A percentile compares a stretch with the other conserved stretches of the same genome.
phyloP scores from a whole-genome alignment of 164 flowering plant genomes.

The Houttuynia cordata region DNA sequence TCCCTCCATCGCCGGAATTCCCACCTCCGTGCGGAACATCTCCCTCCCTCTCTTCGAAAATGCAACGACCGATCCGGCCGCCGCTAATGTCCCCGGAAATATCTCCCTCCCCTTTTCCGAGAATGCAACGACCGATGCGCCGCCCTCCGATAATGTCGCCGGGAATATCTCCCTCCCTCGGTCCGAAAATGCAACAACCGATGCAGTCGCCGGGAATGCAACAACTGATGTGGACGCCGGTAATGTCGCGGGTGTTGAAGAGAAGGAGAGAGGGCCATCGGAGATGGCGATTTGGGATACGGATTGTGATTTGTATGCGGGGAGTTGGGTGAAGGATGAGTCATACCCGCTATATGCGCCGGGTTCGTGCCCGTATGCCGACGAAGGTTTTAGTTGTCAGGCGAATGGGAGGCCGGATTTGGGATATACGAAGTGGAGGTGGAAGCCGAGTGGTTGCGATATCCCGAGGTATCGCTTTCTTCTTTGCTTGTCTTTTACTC shows the following conservation, averaged over 20 bases:
- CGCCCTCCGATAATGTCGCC: too few species aligned
- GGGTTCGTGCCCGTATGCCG: constrained; percentile 65
- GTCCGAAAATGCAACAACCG: too few species aligned
- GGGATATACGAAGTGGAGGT: constrained; percentile 65
- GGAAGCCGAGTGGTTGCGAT: constrained; percentile 81
- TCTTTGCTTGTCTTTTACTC: not conserved
- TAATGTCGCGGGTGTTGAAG: too few species aligned
- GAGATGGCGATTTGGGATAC: constrained; percentile 7
- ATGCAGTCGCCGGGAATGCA: too few species aligned
- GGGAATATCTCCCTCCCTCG: too few species aligned
- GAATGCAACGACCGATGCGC: too few species aligned
- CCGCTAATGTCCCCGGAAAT: not conserved
- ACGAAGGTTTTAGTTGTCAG: constrained; percentile 72
- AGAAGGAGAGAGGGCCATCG: not conserved
- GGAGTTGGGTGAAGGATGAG: constrained; percentile 74
- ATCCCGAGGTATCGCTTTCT: constrained; percentile 54
- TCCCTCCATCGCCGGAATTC: not conserved
- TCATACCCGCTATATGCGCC: constrained; percentile 55
- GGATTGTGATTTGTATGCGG: constrained; percentile 51
- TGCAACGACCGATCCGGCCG: too few species aligned
- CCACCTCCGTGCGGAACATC: too few species aligned
- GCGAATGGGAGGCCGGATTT: constrained; percentile 61
- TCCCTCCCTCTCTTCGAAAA: too few species aligned
- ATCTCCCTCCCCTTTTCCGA: too few species aligned
- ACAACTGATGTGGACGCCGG: too few species aligned